Evolutionary conservation across 225 moss, liverwort and hornwort genomes (phyloP).

Genomic region (Straminergon stramineum): DNA sequence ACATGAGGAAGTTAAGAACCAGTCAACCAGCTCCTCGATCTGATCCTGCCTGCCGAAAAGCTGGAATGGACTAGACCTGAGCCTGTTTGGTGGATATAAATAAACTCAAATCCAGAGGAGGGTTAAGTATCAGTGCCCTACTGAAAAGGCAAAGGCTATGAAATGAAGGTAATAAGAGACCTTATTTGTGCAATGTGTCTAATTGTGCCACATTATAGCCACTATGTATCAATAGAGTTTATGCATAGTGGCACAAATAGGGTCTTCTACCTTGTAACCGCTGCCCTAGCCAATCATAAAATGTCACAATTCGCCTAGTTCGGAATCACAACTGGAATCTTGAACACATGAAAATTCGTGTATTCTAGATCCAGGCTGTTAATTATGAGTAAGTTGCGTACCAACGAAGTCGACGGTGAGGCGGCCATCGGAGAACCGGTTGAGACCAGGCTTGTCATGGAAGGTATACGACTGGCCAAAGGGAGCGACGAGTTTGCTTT

Average conservation of each 20-base stretch:
- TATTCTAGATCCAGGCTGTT: not conserved
- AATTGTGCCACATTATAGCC: not conserved
- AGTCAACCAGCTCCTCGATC: not conserved
- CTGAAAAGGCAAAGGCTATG: not conserved
- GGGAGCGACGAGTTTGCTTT: not conserved
- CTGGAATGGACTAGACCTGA: not conserved
- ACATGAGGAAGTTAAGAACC: not conserved
- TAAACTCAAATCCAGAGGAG: not conserved
- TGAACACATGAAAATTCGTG: not conserved
- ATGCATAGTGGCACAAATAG: not conserved
- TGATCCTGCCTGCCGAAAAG: not conserved
- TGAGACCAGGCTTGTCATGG: slow-evolving; percentile 20
- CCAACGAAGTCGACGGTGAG: slow-evolving; percentile 31
- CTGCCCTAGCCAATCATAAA: not conserved
- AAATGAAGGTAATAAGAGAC: not conserved
- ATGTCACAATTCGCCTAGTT: too few species aligned
- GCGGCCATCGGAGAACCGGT: slow-evolving; percentile 33
- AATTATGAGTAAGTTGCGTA: not conserved
- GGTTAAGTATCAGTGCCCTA: not conserved
- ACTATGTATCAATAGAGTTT: not conserved
- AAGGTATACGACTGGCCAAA: slow-evolving; percentile 9
- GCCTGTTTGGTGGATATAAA: not conserved
- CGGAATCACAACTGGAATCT: not conserved
- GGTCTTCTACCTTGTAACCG: not conserved
- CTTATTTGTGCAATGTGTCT: not conserved